Conservation (phyloP, 257 asterid species). For the Solanum okadae region DNA sequence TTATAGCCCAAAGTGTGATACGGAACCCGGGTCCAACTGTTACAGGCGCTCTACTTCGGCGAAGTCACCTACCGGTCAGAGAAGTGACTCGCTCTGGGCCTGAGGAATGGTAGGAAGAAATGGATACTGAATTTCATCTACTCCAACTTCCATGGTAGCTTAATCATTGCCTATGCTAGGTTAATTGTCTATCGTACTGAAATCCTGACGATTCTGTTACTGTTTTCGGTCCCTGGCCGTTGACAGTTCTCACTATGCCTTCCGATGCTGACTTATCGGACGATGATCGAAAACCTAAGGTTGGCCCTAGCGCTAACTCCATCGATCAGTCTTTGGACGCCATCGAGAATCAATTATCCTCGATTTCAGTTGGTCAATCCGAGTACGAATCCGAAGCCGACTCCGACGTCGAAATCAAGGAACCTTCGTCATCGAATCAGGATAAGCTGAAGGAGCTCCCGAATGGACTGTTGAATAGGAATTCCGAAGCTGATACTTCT, state of each 20-base stretch:
- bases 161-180: background rate
- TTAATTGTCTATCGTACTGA: background rate
- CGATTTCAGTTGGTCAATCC: slow-evolving; percentile 57
- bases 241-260: slow-evolving; percentile 1
- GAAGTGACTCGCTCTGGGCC: background rate
- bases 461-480: slow-evolving; percentile 24
- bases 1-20: background rate
- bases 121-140: background rate
- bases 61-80: background rate
- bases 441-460: slow-evolving; percentile 16
- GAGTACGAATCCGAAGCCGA: background rate
- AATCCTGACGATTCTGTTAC: background rate
- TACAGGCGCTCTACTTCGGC: background rate
- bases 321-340: slow-evolving; percentile 94
- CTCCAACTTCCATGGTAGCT: background rate
- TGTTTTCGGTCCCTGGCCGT: background rate
- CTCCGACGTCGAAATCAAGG: background rate
- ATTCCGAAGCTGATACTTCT: slow-evolving; percentile 5
- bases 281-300: slow-evolving; percentile 23
- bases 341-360: slow-evolving; percentile 76
- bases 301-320: slow-evolving; percentile 23
- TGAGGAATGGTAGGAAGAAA: background rate
- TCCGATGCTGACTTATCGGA: slow-evolving; percentile 13
- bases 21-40: background rate
- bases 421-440: background rate